phyloP scores from a whole-genome alignment of 257 asterid genomes.

The Solanum tarijense region DNA sequence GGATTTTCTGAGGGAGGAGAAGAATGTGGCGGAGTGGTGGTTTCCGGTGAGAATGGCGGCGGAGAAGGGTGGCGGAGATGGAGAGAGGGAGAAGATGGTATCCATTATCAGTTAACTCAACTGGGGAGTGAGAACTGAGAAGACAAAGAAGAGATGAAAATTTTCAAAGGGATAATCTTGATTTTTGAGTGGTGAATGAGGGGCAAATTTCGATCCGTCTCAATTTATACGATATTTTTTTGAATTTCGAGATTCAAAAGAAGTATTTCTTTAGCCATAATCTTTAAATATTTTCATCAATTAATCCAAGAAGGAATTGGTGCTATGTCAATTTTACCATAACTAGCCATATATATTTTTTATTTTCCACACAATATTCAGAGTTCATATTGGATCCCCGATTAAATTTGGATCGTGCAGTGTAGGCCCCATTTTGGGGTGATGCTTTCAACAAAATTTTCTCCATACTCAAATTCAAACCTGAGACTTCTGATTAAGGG shows the following conservation, averaged over 20 bases:
- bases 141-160: background rate
- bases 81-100: background rate
- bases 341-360: no score
- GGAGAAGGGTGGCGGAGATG: background rate
- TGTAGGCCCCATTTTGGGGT: fast-evolving
- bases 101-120: background rate
- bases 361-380: no score
- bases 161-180: background rate
- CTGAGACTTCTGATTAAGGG: background rate
- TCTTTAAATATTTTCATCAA: no score
- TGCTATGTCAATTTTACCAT: no score
- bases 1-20: background rate
- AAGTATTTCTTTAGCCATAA: no score
- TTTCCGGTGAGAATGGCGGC: background rate
- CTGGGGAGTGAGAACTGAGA: background rate
- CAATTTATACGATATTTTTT: background rate
- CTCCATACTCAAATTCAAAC: fast-evolving
- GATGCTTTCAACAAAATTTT: fast-evolving
- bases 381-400: fast-evolving
- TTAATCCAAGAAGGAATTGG: no score
- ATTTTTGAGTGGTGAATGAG: background rate
- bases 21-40: constrained; percentile 27
- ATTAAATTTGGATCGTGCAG: fast-evolving
- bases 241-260: fast-evolving
- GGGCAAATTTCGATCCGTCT: background rate